These are phyloP conservation scores for Geotrichum phurueaensis DNA, from an alignment of 1,139 yeast genomes.

Conservation along the genomic window DNA sequence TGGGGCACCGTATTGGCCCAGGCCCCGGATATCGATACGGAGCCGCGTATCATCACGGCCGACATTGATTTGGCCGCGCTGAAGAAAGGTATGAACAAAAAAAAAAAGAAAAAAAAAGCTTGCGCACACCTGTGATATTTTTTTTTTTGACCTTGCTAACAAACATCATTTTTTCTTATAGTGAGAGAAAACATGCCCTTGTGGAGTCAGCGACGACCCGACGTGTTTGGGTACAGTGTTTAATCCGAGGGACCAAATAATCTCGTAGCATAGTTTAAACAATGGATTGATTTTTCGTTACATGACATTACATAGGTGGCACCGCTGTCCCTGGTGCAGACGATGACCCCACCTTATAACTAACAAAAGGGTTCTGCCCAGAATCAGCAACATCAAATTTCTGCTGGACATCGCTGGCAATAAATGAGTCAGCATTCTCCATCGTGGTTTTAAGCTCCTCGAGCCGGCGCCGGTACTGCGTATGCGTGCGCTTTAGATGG, in stretches of 20 bases:
- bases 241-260: neutral
- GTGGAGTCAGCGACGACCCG: conserved; percentile 61
- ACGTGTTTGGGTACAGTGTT: conserved; percentile 38
- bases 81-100: conserved; percentile 41
- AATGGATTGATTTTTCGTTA: neutral
- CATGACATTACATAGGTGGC: neutral
- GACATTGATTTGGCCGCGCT: conserved; percentile 57
- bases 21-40: conserved; percentile 45
- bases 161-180: conserved; percentile 17
- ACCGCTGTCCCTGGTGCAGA: neutral
- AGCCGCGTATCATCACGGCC: conserved; percentile 57
- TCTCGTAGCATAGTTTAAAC: no score
- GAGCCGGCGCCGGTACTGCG: neutral
- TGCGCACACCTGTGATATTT: neutral
- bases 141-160: neutral
- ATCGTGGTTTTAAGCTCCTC: neutral
- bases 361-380: neutral
- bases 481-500: neutral
- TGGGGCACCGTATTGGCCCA: conserved; percentile 79
- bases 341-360: neutral
- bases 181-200: conserved; percentile 71
- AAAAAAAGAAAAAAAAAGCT: neutral
- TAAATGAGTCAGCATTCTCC: neutral
- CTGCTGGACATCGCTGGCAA: neutral
- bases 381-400: neutral